Conservation (phyloP, 176 grass and related monocot species). For the Eremochloa ophiuroides region DNA sequence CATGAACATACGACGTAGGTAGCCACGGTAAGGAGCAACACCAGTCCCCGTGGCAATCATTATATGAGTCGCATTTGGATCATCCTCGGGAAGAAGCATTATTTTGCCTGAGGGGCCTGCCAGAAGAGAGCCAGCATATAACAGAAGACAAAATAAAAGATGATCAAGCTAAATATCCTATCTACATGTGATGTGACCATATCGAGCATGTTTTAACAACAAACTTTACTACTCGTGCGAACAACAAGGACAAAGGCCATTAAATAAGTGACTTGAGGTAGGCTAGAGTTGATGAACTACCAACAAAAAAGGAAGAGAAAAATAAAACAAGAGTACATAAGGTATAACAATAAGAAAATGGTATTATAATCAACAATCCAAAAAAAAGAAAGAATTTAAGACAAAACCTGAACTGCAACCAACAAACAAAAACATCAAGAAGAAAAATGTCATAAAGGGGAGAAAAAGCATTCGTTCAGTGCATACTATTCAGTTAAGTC, state of each 20-base stretch:
- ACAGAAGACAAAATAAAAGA: neutral
- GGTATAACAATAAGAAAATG: neutral
- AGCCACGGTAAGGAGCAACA: constrained; percentile 83
- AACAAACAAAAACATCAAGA: neutral
- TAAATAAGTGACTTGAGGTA: neutral
- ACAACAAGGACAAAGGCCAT: neutral
- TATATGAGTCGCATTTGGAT: constrained; percentile 86
- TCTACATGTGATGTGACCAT: neutral
- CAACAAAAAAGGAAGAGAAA: neutral
- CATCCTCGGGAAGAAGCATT: constrained; percentile 87
- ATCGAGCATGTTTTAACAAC: neutral
- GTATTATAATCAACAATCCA: neutral
- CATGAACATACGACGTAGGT: constrained; percentile 96
- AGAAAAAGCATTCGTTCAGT: neutral
- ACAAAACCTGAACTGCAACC: neutral
- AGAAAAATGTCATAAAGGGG: neutral
- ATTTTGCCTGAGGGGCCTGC: constrained; percentile 91
- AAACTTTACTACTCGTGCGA: neutral
- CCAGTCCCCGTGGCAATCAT: constrained; percentile 97
- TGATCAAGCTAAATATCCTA: neutral
- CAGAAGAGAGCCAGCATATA: neutral
- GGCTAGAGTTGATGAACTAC: neutral
- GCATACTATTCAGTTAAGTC: neutral
- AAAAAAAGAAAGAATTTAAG: neutral
- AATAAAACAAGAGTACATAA: neutral